Conservation (phyloP, 305 asterid genomes). For the Fraxinus albicans region DNA sequence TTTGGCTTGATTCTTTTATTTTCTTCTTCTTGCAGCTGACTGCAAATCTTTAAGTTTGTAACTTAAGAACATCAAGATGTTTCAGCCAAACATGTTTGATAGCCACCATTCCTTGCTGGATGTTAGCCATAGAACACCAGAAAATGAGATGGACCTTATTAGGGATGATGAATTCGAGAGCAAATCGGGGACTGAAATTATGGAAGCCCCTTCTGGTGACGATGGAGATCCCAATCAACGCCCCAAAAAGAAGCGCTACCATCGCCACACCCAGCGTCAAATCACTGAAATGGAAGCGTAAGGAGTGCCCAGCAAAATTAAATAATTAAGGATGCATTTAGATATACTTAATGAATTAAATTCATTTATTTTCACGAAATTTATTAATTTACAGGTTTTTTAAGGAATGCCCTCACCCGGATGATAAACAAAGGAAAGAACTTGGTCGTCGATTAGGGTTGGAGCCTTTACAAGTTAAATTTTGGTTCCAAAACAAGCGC, state of each 20-base stretch:
- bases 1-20: background rate
- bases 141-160: slow-evolving; percentile 63
- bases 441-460: slow-evolving; percentile 65
- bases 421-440: slow-evolving; percentile 93
- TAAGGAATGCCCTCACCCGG: slow-evolving; percentile 90
- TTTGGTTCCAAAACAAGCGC: slow-evolving; percentile 97
- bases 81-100: slow-evolving; percentile 86
- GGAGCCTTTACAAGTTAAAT: slow-evolving; percentile 83
- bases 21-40: slow-evolving; percentile 14
- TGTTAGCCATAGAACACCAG: slow-evolving; percentile 64
- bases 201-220: slow-evolving; percentile 81
- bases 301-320: slow-evolving; percentile 16
- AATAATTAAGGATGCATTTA: background rate
- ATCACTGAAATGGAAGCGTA: slow-evolving; percentile 92
- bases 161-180: slow-evolving; percentile 82
- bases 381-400: slow-evolving; percentile 50
- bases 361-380: background rate
- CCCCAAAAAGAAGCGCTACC: slow-evolving; percentile 86
- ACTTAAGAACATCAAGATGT: slow-evolving; percentile 46
- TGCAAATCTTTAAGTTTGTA: background rate
- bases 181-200: slow-evolving; percentile 75
- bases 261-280: slow-evolving; percentile 93
- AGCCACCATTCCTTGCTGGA: slow-evolving; percentile 73
- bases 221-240: slow-evolving; percentile 88
- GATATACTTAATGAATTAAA: background rate